A percentile compares a stretch with the other conserved stretches of the same genome.
Conservation (phyloP, 208 protist genomes). For the Spongospora subterranea region DNA sequence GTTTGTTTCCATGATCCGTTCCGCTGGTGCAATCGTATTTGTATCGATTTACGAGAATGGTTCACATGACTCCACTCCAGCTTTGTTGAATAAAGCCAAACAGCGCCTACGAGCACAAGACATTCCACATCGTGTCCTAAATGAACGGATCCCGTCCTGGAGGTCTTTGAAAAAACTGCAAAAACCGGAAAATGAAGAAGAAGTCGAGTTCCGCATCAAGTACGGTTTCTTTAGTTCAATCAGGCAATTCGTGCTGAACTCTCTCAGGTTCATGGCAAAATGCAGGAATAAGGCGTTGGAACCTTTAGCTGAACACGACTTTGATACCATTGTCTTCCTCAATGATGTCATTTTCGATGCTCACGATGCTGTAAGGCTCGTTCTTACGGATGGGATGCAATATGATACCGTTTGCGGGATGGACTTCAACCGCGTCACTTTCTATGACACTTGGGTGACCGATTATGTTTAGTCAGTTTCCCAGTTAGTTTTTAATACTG, state of each 20-base stretch:
- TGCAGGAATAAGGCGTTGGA: neutral
- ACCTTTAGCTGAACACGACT: neutral
- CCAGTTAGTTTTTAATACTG: neutral
- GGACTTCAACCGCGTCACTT: constrained; percentile 52
- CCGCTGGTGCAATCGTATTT: neutral
- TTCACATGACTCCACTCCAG: neutral
- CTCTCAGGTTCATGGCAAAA: neutral
- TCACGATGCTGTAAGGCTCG: neutral
- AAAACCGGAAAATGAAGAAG: neutral
- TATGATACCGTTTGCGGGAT: constrained; percentile 35
- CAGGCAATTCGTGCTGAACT: neutral
- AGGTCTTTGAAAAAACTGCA: neutral
- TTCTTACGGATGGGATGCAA: neutral
- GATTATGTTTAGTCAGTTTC: neutral
- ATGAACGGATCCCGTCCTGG: neutral
- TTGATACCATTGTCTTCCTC: constrained; percentile 33
- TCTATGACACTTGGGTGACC: constrained; percentile 33
- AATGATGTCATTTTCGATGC: constrained; percentile 47
- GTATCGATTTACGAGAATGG: constrained; percentile 50
- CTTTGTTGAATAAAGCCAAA: neutral
- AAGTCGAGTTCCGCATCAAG: neutral
- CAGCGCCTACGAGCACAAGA: neutral
- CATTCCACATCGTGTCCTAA: neutral
- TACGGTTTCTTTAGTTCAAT: neutral
- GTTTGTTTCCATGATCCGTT: neutral